A percentile compares a stretch with the other conserved stretches of the same genome.
Conservation (phyloP, 768 basidiomycete genomes). For the Auricularia sp. region DNA sequence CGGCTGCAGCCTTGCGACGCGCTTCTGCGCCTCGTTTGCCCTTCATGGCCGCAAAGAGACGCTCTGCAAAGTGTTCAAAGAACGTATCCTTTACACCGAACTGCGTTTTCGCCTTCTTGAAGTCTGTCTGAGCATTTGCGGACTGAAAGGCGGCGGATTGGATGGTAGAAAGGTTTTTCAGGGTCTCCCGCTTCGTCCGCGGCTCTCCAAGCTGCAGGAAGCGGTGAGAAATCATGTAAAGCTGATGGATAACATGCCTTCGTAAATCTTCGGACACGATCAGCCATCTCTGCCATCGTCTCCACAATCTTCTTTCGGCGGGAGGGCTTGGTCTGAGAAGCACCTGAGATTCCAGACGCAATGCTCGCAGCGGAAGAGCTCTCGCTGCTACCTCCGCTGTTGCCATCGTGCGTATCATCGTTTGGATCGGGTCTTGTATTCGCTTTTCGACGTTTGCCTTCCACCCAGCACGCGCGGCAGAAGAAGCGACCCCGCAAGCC, state of each 20-base stretch:
- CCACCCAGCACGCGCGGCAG: conserved; percentile 14
- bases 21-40: background rate
- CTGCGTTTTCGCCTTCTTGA: background rate
- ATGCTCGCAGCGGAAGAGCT: background rate
- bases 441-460: background rate
- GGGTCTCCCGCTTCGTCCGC: background rate
- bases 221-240: background rate
- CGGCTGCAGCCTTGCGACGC: background rate
- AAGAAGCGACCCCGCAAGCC: conserved; percentile 10
- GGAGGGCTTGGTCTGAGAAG: background rate
- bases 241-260: background rate
- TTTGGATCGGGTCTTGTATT: background rate
- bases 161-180: background rate
- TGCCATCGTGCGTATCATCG: background rate
- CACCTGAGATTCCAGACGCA: background rate
- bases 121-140: background rate
- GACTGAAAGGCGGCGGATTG: background rate
- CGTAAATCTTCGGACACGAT: background rate
- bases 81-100: background rate
- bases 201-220: background rate
- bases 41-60: background rate
- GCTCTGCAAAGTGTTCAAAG: background rate
- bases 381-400: background rate
- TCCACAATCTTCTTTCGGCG: background rate
- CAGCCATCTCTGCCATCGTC: background rate